Percentiles rank a stretch among this genome's conserved stretches.
phyloP scores from a whole-genome alignment of 768 basidiomycete species.

The Tylopilus balloui region DNA sequence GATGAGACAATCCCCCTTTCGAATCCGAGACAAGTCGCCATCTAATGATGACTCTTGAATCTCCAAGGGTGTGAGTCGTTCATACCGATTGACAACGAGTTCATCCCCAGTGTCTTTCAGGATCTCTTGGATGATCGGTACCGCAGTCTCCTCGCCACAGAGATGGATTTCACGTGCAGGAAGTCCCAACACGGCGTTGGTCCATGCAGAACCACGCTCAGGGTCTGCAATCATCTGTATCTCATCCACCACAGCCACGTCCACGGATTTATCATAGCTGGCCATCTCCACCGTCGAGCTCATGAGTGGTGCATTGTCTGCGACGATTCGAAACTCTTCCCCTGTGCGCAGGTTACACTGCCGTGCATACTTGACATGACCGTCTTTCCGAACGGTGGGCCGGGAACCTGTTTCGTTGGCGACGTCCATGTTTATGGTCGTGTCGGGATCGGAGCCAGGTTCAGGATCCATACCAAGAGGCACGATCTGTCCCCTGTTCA shows the following conservation, averaged over 20 bases:
- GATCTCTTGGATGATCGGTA: slow-evolving; percentile 70
- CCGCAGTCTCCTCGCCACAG: slow-evolving; percentile 91
- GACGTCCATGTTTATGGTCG: slow-evolving; percentile 32
- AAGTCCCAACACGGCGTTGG: slow-evolving; percentile 69
- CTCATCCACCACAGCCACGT: slow-evolving; percentile 94
- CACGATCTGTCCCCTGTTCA: slow-evolving; percentile 86
- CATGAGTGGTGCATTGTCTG: slow-evolving; percentile 48
- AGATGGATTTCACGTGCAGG: slow-evolving; percentile 83
- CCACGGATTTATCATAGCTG: slow-evolving; percentile 37
- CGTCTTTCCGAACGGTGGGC: slow-evolving; percentile 31
- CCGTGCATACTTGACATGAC: slow-evolving; percentile 50
- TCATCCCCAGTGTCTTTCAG: slow-evolving; percentile 80
- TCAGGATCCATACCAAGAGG: slow-evolving; percentile 58
- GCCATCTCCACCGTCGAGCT: slow-evolving; percentile 97
- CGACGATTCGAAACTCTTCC: slow-evolving; percentile 78
- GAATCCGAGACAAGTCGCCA: slow-evolving; percentile 55
- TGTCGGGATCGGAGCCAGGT: slow-evolving; percentile 35
- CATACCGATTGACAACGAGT: slow-evolving; percentile 72
- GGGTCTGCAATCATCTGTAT: slow-evolving; percentile 91
- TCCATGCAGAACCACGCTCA: slow-evolving; percentile 80
- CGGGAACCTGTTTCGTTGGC: slow-evolving; percentile 18
- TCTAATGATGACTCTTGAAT: slow-evolving; percentile 62
- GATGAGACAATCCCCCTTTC: slow-evolving; percentile 87
- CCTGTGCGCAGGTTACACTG: slow-evolving; percentile 87
- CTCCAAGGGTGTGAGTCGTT: slow-evolving; percentile 81